A percentile compares a stretch with the other conserved stretches of the same genome.
phyloP scores from a whole-genome alignment of 805 yeast species.

The Lipomyces starkeyi region DNA sequence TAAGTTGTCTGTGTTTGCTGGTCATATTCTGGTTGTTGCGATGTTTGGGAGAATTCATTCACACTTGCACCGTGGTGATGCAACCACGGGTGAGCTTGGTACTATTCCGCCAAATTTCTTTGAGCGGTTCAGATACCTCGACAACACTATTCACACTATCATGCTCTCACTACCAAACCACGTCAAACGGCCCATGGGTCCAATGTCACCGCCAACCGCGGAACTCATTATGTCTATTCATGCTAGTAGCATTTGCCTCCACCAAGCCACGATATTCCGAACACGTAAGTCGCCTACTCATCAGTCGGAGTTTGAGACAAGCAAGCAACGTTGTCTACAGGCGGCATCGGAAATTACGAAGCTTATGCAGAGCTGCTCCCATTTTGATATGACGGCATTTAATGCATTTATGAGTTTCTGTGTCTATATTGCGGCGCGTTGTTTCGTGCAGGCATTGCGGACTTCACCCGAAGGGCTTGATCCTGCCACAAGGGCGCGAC shows the following conservation, averaged over 20 bases:
- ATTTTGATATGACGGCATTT: slow-evolving; percentile 10
- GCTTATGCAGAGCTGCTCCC: slow-evolving; percentile 23
- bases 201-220: slow-evolving; percentile 13
- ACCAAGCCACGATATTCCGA: slow-evolving; percentile 26
- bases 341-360: slow-evolving; percentile 29
- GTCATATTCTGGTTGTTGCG: slow-evolving; percentile 14
- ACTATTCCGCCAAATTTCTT: slow-evolving; percentile 17
- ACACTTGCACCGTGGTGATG: slow-evolving; percentile 32
- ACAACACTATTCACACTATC: slow-evolving; percentile 17
- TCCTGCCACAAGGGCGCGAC: slow-evolving; percentile 12
- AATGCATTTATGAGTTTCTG: slow-evolving; percentile 24
- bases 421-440: slow-evolving; percentile 32
- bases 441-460: slow-evolving; percentile 29
- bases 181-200: slow-evolving; percentile 15
- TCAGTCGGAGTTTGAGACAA: slow-evolving; percentile 12
- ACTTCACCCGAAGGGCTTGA: not conserved
- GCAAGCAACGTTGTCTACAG: slow-evolving; percentile 21
- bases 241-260: slow-evolving; percentile 28
- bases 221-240: slow-evolving; percentile 28
- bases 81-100: slow-evolving; percentile 8
- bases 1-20: slow-evolving; percentile 20
- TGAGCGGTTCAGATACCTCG: slow-evolving; percentile 20
- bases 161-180: slow-evolving; percentile 21
- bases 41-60: slow-evolving; percentile 25
- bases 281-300: slow-evolving; percentile 2